These are phyloP conservation scores for Rubroshorea leprosula DNA, from an alignment of 345 rosid genomes.

Conservation along the genomic window DNA sequence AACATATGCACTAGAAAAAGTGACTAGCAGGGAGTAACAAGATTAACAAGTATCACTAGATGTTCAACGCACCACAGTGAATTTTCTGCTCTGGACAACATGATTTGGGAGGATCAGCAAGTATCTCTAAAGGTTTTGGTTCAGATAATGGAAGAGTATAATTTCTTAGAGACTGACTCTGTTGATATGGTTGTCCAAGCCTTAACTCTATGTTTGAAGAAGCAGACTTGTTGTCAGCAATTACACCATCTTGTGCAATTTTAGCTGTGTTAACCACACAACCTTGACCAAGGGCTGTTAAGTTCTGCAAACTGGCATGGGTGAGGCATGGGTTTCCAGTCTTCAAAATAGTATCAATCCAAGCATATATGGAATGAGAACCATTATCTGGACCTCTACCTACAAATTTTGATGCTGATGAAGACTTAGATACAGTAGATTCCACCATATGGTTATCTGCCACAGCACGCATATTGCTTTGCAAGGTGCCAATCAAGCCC, in stretches of 20 bases:
- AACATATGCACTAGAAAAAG: constrained; percentile 2
- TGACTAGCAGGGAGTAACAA: constrained; percentile 13
- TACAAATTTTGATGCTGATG: constrained; percentile 21
- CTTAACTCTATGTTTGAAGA: constrained; percentile 44
- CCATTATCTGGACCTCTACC: constrained; percentile 25
- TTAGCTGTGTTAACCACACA: constrained; percentile 15
- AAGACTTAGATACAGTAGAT: constrained; percentile 20
- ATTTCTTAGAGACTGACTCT: constrained; percentile 24
- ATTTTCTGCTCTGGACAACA: constrained; percentile 25
- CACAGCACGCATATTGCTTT: constrained; percentile 15
- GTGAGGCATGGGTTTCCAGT: constrained; percentile 17
- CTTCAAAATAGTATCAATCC: constrained; percentile 23
- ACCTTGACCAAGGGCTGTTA: constrained; percentile 11
- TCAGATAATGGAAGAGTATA: constrained; percentile 19
- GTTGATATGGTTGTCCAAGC: constrained; percentile 51
- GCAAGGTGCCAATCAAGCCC: constrained; percentile 21
- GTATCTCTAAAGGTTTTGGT: constrained; percentile 16
- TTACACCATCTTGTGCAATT: constrained; percentile 16
- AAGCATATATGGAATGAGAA: constrained; percentile 21
- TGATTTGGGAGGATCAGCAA: constrained; percentile 19
- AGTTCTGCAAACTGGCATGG: constrained; percentile 17
- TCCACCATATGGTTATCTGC: constrained; percentile 18
- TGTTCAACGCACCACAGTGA: constrained; percentile 30
- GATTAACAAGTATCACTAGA: no score
- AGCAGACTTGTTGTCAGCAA: constrained; percentile 20